These are phyloP conservation scores for Globisporangium iwayamae DNA, from an alignment of 352 stramenopile species.

Conservation along the genomic window DNA sequence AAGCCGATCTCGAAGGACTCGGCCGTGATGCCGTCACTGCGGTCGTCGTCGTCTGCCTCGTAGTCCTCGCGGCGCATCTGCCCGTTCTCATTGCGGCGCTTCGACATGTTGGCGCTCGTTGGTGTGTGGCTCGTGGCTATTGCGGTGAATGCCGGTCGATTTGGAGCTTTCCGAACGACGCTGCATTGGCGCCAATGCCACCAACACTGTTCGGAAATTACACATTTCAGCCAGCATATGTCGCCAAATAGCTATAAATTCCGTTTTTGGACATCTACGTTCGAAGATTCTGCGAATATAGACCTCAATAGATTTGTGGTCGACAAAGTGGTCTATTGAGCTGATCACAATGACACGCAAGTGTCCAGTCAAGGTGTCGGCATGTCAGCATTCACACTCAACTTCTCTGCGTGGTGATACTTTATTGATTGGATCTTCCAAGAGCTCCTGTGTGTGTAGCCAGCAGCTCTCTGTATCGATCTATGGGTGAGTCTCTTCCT, in stretches of 20 bases:
- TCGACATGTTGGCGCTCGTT: slow-evolving; percentile 42
- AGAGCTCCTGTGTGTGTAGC: not conserved
- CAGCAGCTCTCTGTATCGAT: slow-evolving; percentile 8
- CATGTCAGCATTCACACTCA: not conserved
- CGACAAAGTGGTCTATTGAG: slow-evolving; percentile 2
- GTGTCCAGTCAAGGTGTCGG: not conserved
- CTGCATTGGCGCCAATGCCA: slow-evolving; percentile 2
- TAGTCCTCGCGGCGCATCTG: slow-evolving; percentile 87
- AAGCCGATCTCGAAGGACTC: slow-evolving; percentile 64
- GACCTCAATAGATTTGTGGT: not conserved
- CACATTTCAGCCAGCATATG: not conserved
- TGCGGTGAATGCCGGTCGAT: not conserved
- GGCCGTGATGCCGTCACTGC: slow-evolving; percentile 24
- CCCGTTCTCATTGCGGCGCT: slow-evolving; percentile 82
- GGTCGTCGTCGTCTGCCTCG: slow-evolving; percentile 47
- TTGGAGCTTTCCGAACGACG: slow-evolving; percentile 2
- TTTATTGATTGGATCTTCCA: not conserved
- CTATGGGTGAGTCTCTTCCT: slow-evolving; percentile 6
- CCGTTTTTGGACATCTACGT: not conserved
- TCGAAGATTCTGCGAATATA: slow-evolving; percentile 1
- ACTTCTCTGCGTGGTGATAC: not conserved
- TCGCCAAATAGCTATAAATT: not conserved
- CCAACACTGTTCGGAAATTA: not conserved
- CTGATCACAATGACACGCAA: not conserved
- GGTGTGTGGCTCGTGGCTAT: slow-evolving; percentile 3